A percentile compares a stretch with the other conserved stretches of the same genome.
These are phyloP conservation scores for Fraxinus baroniana DNA, from an alignment of 305 asterid species.

Conservation along the genomic window DNA sequence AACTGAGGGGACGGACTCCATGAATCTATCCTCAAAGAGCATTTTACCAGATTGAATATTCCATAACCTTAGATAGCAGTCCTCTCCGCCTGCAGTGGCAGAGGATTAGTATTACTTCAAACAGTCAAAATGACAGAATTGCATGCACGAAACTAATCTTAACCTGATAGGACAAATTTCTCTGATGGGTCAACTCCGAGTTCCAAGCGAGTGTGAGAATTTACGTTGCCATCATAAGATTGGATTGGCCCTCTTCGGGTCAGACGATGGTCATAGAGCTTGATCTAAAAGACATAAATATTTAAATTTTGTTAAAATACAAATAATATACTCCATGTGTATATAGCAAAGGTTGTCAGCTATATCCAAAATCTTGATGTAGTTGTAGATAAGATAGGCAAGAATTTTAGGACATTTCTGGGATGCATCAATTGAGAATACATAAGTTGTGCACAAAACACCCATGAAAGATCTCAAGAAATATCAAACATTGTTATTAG, in stretches of 20 bases:
- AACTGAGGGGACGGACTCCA: conserved; percentile 62
- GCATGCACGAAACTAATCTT: conserved; percentile 15
- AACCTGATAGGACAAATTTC: conserved; percentile 75
- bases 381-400: not conserved
- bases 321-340: not conserved
- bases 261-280: conserved; percentile 80
- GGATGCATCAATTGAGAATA: not conserved
- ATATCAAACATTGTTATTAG: not conserved
- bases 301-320: not conserved
- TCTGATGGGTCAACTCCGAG: conserved; percentile 90
- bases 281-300: conserved; percentile 50
- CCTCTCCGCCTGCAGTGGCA: conserved; percentile 75
- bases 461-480: not conserved
- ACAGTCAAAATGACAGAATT: conserved; percentile 8
- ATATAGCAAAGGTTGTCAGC: not conserved
- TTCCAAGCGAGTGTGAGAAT: conserved; percentile 74
- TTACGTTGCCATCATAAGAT: conserved; percentile 73
- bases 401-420: not conserved
- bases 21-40: conserved; percentile 61
- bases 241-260: conserved; percentile 72
- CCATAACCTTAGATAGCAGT: conserved; percentile 73
- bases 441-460: not conserved
- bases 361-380: not conserved
- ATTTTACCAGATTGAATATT: conserved; percentile 73
- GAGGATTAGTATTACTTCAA: conserved; percentile 21